Conservation (phyloP, 148 eudicot genomes). For the Vaccinium darrowii region DNA sequence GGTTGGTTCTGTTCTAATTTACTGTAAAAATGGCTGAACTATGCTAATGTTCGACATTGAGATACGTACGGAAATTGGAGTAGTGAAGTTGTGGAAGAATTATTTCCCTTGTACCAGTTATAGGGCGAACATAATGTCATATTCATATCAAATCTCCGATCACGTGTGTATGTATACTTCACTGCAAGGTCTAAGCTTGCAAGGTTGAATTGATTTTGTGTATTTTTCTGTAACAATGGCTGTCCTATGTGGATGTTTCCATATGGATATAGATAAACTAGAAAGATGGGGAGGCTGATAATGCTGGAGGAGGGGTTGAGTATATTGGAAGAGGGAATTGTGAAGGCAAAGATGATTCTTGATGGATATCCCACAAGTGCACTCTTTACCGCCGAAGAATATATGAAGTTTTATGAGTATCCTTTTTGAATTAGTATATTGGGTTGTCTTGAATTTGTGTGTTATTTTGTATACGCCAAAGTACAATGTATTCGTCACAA, state of each 20-base stretch:
- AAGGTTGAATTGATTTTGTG: background rate
- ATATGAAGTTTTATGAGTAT: slow-evolving; percentile 32
- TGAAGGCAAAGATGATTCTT: slow-evolving; percentile 21
- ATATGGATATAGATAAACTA: background rate
- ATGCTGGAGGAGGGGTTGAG: slow-evolving; percentile 21
- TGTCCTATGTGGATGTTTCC: background rate
- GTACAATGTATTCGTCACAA: background rate
- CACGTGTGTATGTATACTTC: background rate
- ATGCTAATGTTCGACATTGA: background rate
- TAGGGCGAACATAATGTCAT: background rate
- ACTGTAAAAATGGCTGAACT: background rate
- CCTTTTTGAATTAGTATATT: slow-evolving; percentile 7
- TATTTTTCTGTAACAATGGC: background rate
- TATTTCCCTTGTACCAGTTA: background rate
- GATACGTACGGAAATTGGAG: background rate
- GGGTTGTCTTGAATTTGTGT: background rate
- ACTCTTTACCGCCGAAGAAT: slow-evolving; percentile 22
- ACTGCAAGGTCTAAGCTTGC: background rate
- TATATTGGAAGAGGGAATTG: slow-evolving; percentile 21
- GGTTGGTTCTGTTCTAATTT: background rate
- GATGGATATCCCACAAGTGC: slow-evolving; percentile 21
- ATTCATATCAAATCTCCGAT: background rate
- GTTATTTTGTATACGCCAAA: background rate
- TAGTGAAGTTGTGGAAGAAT: background rate
- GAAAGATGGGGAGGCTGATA: slow-evolving; percentile 1